These are phyloP conservation scores for Cardamine chenopodiifolia DNA, from an alignment of 345 rosid species.

Conservation along the genomic window DNA sequence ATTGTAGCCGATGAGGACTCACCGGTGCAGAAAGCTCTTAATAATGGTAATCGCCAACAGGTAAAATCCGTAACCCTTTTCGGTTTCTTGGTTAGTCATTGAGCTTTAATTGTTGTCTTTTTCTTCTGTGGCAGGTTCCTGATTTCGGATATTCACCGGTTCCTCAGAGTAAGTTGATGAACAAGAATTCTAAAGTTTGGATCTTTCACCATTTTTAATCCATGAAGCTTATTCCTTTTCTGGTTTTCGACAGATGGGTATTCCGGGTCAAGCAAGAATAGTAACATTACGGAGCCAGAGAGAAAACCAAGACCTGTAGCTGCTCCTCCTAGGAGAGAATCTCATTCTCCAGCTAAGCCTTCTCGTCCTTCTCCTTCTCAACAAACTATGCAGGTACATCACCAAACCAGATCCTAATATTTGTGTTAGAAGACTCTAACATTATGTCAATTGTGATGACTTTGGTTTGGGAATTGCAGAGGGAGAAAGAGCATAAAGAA, in stretches of 20 bases:
- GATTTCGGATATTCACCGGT: slow-evolving; percentile 45
- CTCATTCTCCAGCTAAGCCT: slow-evolving; percentile 55
- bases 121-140: slow-evolving; percentile 42
- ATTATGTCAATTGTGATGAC: background rate
- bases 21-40: slow-evolving; percentile 71
- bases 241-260: slow-evolving; percentile 59
- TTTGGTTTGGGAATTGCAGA: slow-evolving; percentile 49
- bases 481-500: slow-evolving; percentile 68
- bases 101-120: slow-evolving; percentile 44
- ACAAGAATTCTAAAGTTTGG: background rate
- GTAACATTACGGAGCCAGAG: slow-evolving; percentile 69
- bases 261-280: slow-evolving; percentile 70
- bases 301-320: slow-evolving; percentile 54
- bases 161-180: slow-evolving; percentile 40
- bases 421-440: background rate
- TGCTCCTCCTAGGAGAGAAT: slow-evolving; percentile 51
- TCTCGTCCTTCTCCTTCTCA: slow-evolving; percentile 56
- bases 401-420: background rate
- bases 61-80: slow-evolving; percentile 43
- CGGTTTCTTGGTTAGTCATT: slow-evolving; percentile 41
- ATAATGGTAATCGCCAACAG: slow-evolving; percentile 80
- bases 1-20: slow-evolving; percentile 84
- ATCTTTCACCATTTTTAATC: background rate
- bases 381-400: slow-evolving; percentile 59
- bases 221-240: slow-evolving; percentile 26